Evolutionary conservation across 2,329 filamentous ascomycete genomes (phyloP).

Genomic region (Dothideomycetes sp.): DNA sequence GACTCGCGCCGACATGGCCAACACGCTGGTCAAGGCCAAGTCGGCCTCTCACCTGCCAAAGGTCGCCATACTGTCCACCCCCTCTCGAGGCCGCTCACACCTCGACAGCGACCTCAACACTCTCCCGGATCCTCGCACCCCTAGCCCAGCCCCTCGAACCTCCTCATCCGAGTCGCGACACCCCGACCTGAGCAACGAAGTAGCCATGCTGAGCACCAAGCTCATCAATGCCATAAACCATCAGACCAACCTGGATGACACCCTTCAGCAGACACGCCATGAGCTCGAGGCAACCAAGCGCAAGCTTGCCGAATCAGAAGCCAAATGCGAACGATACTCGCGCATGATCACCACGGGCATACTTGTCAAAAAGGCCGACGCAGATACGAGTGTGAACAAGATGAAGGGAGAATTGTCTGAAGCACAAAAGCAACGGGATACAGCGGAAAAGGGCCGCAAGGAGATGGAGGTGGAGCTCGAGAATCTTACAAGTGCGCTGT

Average conservation of each 20-base stretch:
- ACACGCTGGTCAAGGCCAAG: constrained; percentile 4
- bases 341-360: constrained; percentile 60
- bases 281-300: constrained; percentile 67
- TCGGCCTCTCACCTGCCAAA: constrained; percentile 6
- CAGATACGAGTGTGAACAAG: constrained; percentile 45
- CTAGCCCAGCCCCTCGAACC: constrained; percentile 9
- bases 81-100: constrained; percentile 4
- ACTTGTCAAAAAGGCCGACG: constrained; percentile 61
- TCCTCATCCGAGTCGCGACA: constrained; percentile 5
- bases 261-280: constrained; percentile 67
- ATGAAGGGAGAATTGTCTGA: constrained; percentile 29
- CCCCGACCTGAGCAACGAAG: constrained; percentile 61
- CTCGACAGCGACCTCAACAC: constrained; percentile 10
- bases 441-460: constrained; percentile 57
- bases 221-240: constrained; percentile 96
- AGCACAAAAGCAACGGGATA: constrained; percentile 28
- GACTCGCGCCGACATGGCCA: background rate
- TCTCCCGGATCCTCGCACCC: constrained; percentile 11
- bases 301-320: constrained; percentile 58
- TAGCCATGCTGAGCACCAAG: constrained; percentile 85
- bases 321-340: constrained; percentile 58
- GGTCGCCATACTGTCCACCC: constrained; percentile 2
- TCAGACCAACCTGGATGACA: constrained; percentile 85
- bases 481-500: constrained; percentile 80
- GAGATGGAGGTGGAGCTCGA: constrained; percentile 89